These are phyloP conservation scores for Carpinus fangiana DNA, from an alignment of 306 rosid species.

Conservation along the genomic window DNA sequence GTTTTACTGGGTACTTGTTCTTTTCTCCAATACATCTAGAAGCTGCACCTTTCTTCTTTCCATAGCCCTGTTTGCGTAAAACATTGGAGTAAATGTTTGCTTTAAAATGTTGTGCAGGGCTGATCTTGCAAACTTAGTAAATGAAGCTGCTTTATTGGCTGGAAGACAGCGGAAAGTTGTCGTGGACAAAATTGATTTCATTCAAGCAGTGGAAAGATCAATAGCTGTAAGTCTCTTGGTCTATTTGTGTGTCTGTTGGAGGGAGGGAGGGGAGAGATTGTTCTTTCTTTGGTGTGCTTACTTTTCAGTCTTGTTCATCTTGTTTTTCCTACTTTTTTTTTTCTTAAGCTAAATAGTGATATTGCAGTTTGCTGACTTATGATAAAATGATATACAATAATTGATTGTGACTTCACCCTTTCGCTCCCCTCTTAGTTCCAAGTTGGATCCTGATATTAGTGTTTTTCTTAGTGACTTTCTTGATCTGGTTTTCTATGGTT, in stretches of 20 bases:
- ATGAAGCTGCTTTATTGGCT: conserved; percentile 94
- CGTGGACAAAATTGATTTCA: conserved; percentile 83
- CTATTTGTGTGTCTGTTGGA: neutral
- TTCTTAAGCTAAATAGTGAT: neutral
- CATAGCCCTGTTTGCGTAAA: conserved; percentile 14
- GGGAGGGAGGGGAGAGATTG: neutral
- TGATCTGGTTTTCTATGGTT: conserved; percentile 1
- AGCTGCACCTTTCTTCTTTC: conserved; percentile 5
- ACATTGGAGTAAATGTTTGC: conserved; percentile 18
- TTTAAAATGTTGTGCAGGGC: conserved; percentile 59
- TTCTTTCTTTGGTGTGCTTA: neutral
- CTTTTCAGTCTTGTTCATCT: neutral
- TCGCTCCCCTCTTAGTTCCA: neutral
- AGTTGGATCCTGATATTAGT: neutral
- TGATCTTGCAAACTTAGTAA: conserved; percentile 95
- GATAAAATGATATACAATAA: neutral
- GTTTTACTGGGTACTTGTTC: conserved; percentile 84
- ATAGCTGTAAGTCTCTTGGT: conserved; percentile 71
- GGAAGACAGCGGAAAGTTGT: conserved; percentile 83
- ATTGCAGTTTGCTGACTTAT: conserved; percentile 1
- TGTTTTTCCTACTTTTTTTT: neutral
- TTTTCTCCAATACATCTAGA: conserved; percentile 5
- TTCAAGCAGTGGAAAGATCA: conserved; percentile 93
- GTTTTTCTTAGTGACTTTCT: neutral
- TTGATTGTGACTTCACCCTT: neutral